Conservation (phyloP, 2,329 filamentous ascomycete genomes). For the Fusarium sp. region DNA sequence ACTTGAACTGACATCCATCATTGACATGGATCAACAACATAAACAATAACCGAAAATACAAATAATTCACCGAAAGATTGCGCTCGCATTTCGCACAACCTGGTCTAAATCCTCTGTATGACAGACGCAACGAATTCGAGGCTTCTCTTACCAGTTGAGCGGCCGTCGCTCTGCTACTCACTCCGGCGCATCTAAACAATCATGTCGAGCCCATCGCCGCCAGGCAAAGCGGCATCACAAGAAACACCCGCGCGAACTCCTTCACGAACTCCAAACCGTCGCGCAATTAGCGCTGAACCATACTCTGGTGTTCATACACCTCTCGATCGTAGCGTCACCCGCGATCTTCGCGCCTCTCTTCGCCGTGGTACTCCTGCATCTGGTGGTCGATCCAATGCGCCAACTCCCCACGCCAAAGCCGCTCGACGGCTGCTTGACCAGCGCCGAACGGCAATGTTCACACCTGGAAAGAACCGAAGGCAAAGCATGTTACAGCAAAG, state of each 20-base stretch:
- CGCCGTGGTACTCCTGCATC: slow-evolving; percentile 62
- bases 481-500: slow-evolving; percentile 68
- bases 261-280: slow-evolving; percentile 49
- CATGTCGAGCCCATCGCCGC: slow-evolving; percentile 39
- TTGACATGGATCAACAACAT: slow-evolving; percentile 37
- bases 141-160: not conserved
- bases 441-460: slow-evolving; percentile 70
- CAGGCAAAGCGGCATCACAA: slow-evolving; percentile 28
- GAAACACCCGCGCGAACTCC: slow-evolving; percentile 37
- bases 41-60: slow-evolving; percentile 21
- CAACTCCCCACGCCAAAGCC: slow-evolving; percentile 72
- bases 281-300: slow-evolving; percentile 53
- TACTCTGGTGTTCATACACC: slow-evolving; percentile 61
- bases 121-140: not conserved
- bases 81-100: not conserved
- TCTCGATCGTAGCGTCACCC: slow-evolving; percentile 54
- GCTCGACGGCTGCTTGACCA: slow-evolving; percentile 70
- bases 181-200: slow-evolving; percentile 29
- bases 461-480: slow-evolving; percentile 70
- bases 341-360: slow-evolving; percentile 56
- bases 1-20: slow-evolving; percentile 30
- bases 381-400: slow-evolving; percentile 58
- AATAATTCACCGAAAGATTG: not conserved
- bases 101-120: not conserved
- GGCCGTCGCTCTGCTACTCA: not conserved